Evolutionary conservation across 495 filamentous ascomycete genomes (phyloP), one percentile per base, ranked within the genome.

Genomic region (Hyaloscypha variabilis): DNA sequence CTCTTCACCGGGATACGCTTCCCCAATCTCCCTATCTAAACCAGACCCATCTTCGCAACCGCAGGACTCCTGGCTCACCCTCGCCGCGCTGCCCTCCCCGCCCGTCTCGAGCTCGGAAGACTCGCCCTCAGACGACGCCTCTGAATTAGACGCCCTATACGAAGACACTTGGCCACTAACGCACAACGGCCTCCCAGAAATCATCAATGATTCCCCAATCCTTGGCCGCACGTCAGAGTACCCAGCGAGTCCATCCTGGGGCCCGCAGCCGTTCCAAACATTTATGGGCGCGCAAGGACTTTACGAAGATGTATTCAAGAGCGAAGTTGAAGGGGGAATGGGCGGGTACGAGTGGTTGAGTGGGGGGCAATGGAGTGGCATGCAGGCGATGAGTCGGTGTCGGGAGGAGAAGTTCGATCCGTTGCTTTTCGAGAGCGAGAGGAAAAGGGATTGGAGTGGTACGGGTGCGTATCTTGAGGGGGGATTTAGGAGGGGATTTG

Each of bases 251-350:
- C 60, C 67, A 39, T 24, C 46, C 4, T 69, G 67, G 67, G 67
- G 67, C 13, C 66, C 64, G 2, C 69, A 72, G 49, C 66, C 66
- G 10, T 72, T 72, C 36, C 67, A 68, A 26, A 70, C 71, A 14
- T 68, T 68, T 39, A 70, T 70, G 65, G 71, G 71, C 11, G 63
- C 73, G 26, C 77, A 76, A 6, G 39, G 39, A 10, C 39, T 46
- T 17, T 79, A 77, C 57, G 77, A 81, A 42, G 73, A 77, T 53
- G 67, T 74, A 8, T 82, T 81, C 66, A 76, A 78, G 50, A 68
- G 73, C 10, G 77, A 80, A 65, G 73, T 75, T n/a, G n/a, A n/a
- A n/a, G n/a, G n/a, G 6, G 63, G 30, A 21, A 14, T 39, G 19
- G 25, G 62, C 2, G 19, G 66, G 42, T 72, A 72, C 39, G 69